These are phyloP conservation scores for Acacia pycnantha DNA, from an alignment of 331 rosid genomes.

Conservation along the genomic window DNA sequence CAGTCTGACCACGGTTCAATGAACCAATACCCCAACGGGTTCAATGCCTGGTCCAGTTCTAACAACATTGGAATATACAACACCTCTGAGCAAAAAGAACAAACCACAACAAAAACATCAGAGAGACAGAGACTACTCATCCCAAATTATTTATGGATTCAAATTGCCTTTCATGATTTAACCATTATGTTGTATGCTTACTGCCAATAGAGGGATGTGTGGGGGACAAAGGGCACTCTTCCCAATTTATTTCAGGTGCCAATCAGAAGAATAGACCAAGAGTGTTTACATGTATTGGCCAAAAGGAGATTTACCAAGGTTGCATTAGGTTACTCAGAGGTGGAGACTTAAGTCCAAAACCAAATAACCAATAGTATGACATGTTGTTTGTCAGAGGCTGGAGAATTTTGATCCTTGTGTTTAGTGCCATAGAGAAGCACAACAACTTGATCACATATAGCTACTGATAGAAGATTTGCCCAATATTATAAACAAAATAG, in stretches of 20 bases:
- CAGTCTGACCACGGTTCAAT: background rate
- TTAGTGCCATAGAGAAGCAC: background rate
- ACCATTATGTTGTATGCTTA: background rate
- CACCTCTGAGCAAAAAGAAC: background rate
- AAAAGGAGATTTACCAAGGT: background rate
- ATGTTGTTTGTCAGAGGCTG: background rate
- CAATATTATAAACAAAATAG: constrained; percentile 27
- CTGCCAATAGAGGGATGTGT: background rate
- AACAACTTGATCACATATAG: background rate
- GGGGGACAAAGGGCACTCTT: background rate
- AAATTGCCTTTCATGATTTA: background rate
- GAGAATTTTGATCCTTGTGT: background rate
- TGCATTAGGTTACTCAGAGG: background rate
- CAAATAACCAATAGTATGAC: background rate
- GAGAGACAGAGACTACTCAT: background rate
- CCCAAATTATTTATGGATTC: background rate
- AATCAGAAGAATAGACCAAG: background rate
- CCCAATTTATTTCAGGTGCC: background rate
- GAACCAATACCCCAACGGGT: background rate
- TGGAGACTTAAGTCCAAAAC: background rate
- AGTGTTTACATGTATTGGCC: background rate
- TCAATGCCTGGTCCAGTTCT: background rate
- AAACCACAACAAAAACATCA: background rate
- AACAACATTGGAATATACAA: background rate
- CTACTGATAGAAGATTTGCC: constrained; percentile 6